These are phyloP conservation scores for Aureobasidium sp. DNA, from an alignment of 2,329 filamentous ascomycete species.

Conservation along the genomic window DNA sequence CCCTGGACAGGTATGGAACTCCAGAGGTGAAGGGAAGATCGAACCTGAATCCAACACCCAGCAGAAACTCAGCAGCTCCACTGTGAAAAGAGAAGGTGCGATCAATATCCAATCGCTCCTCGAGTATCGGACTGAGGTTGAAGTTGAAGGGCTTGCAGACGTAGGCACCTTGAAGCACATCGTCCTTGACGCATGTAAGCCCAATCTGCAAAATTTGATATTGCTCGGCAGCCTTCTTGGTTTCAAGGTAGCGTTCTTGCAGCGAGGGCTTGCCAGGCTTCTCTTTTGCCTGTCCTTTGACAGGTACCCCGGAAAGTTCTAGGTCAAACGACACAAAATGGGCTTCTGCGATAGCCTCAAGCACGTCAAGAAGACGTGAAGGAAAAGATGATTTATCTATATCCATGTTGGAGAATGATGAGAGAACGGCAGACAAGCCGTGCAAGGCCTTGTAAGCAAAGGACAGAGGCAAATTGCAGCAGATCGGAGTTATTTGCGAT, in stretches of 20 bases:
- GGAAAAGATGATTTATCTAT: slow-evolving; percentile 46
- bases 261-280: slow-evolving; percentile 44
- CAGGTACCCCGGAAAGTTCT: slow-evolving; percentile 58
- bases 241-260: slow-evolving; percentile 55
- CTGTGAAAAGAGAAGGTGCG: slow-evolving; percentile 55
- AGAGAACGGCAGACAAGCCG: not conserved
- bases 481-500: slow-evolving; percentile 7
- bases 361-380: slow-evolving; percentile 46
- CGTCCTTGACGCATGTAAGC: slow-evolving; percentile 58
- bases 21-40: slow-evolving; percentile 50
- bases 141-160: slow-evolving; percentile 59
- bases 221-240: slow-evolving; percentile 53
- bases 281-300: slow-evolving; percentile 29
- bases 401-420: slow-evolving; percentile 44
- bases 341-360: slow-evolving; percentile 52
- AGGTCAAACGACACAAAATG: slow-evolving; percentile 60
- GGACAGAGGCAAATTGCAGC: slow-evolving; percentile 1
- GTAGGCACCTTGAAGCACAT: slow-evolving; percentile 49
- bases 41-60: slow-evolving; percentile 53
- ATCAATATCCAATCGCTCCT: slow-evolving; percentile 49
- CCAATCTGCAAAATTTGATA: slow-evolving; percentile 61
- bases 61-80: slow-evolving; percentile 55
- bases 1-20: slow-evolving; percentile 55
- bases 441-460: not conserved
- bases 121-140: slow-evolving; percentile 51